A percentile compares a stretch with the other conserved stretches of the same genome.
Conservation (phyloP, 768 basidiomycete species). For the Lentinula aciculospora region DNA sequence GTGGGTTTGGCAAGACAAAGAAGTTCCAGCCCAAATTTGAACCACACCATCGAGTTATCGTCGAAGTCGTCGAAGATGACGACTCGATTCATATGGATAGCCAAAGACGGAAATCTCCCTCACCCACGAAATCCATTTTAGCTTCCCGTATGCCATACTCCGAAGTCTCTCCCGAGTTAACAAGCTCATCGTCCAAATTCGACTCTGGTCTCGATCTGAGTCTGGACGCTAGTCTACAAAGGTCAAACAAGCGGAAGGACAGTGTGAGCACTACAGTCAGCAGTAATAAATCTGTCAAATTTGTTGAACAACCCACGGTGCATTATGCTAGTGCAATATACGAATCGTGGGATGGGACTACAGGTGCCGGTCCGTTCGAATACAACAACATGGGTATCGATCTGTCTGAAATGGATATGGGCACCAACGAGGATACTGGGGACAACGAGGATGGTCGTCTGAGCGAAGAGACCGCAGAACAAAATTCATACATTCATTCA, state of each 20-base stretch:
- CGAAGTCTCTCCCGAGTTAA: slow-evolving; percentile 28
- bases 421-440: slow-evolving; percentile 3
- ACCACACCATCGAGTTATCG: slow-evolving; percentile 5
- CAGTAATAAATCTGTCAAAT: slow-evolving; percentile 58
- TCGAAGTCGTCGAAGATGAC: slow-evolving; percentile 6
- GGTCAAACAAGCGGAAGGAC: slow-evolving; percentile 7
- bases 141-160: slow-evolving; percentile 38
- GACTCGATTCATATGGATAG: neutral
- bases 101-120: slow-evolving; percentile 6
- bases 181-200: neutral
- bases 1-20: slow-evolving; percentile 15
- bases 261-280: slow-evolving; percentile 14
- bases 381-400: slow-evolving; percentile 21
- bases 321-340: slow-evolving; percentile 32
- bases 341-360: slow-evolving; percentile 8
- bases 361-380: slow-evolving; percentile 7
- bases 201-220: neutral
- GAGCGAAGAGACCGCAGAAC: neutral
- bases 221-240: neutral
- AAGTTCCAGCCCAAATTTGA: slow-evolving; percentile 8
- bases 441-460: neutral
- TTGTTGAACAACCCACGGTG: slow-evolving; percentile 59
- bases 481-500: slow-evolving; percentile 7
- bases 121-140: slow-evolving; percentile 55
- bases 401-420: slow-evolving; percentile 11